Percentiles rank a stretch among this genome's conserved stretches.
Conservation (phyloP, 2,329 filamentous ascomycete species). For the Helotiales sp. region DNA sequence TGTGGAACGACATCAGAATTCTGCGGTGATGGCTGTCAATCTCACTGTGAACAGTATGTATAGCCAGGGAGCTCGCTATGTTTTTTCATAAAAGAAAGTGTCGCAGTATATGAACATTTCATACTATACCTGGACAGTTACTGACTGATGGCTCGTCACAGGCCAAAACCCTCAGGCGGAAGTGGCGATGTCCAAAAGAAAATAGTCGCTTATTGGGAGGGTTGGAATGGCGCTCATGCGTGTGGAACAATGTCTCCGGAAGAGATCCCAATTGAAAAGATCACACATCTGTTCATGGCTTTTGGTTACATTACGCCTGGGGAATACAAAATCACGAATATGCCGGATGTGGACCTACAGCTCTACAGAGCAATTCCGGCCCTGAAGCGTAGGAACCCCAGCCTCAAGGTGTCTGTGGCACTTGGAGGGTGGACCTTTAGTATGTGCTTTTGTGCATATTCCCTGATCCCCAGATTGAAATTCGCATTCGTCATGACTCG, state of each 20-base stretch:
- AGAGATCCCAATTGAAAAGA: neutral
- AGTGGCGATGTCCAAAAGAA: neutral
- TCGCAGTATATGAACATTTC: too few relatives aligned
- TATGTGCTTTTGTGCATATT: too few relatives aligned
- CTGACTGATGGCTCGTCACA: too few relatives aligned
- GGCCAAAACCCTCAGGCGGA: neutral
- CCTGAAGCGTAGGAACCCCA: neutral
- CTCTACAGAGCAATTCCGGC: neutral
- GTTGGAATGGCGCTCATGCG: neutral
- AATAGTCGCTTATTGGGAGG: neutral
- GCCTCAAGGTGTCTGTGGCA: neutral
- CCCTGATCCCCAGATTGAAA: too few relatives aligned
- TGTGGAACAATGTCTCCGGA: neutral
- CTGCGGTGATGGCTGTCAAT: neutral
- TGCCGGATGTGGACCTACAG: neutral
- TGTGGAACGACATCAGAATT: too few relatives aligned
- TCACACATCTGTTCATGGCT: neutral
- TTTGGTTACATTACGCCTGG: neutral
- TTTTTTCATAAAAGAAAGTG: too few relatives aligned
- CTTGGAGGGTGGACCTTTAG: slow-evolving; percentile 1
- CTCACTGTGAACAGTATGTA: too few relatives aligned
- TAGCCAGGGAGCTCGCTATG: too few relatives aligned
- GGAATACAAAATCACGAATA: neutral
- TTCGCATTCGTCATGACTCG: too few relatives aligned
- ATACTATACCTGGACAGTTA: too few relatives aligned